Base-by-base conservation (phyloP, 192 early-diverging fungal species). In the Backusella morwellensis region DNA sequence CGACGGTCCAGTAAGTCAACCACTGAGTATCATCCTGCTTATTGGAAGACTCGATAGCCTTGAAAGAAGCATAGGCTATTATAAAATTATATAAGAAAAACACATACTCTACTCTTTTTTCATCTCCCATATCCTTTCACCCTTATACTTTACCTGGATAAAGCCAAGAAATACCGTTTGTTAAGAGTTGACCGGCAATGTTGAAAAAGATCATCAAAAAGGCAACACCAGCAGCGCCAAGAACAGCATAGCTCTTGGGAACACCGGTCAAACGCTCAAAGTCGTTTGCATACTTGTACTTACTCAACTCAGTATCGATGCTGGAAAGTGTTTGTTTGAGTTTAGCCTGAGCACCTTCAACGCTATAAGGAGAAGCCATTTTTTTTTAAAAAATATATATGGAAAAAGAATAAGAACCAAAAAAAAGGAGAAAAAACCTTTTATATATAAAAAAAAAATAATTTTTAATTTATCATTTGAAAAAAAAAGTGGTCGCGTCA, bases 1-100 rank as follows among this genome's bases (percentile, higher is more conserved):
- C 96, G 12, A 99, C 94, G 35, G 90, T 90, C 91, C 96, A 97
- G 88, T 97, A 97, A 23, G 92, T 94, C 56, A 97, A 86, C 95
- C 95, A 97, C 79, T 97, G 95, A 17, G 82, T 91, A 78, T 97
- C 95, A 81, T 95, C 93, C 6, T 87, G 86, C 79, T 90, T 95
- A 54, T 86, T 88, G 0, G 88, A 77, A 17, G 89, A 87, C 82
- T 99, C 97, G 74, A 99, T 90, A 23, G 97, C 97, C 79, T 94
- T 91, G 89, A 98, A 95, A 38, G 95, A 94, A 73, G 93, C 91
- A 79, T 96, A 99, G 29, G 95, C 96, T 90, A 83, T 19, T 66
- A 73, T 35, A 41, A 23, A 74, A 38, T 21, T 79, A 73, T 19
- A 42, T 38, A 52, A 68, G 7, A 84, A 36, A n/a, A 40, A 56